These are phyloP conservation scores for Penicillium sclerotiorum DNA, from an alignment of 2,329 filamentous ascomycete species.

Conservation along the genomic window DNA sequence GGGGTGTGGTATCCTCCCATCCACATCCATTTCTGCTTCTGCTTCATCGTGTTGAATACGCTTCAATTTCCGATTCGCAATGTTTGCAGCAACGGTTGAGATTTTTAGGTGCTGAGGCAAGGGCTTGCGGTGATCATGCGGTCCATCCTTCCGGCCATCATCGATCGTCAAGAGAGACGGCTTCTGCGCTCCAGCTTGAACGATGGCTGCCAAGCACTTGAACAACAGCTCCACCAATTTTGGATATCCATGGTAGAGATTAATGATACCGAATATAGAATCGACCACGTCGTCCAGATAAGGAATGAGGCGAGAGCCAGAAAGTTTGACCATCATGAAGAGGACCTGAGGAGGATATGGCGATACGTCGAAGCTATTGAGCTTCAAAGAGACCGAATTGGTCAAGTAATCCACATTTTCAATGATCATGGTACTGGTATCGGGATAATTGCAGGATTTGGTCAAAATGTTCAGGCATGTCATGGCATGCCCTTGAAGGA, in stretches of 20 bases:
- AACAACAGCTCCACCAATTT: conserved; percentile 84
- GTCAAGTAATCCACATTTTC: conserved; percentile 96
- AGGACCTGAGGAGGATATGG: conserved; percentile 89
- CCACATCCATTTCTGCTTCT: conserved; percentile 26
- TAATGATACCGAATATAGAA: conserved; percentile 89
- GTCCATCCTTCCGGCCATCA: conserved; percentile 26
- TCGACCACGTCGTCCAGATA: conserved; percentile 90
- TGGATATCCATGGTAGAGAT: conserved; percentile 92
- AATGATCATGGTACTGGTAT: conserved; percentile 77
- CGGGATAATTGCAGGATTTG: conserved; percentile 70
- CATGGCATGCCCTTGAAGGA: conserved; percentile 79
- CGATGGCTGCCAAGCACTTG: conserved; percentile 76
- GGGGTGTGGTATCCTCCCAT: conserved; percentile 31
- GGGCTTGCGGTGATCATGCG: conserved; percentile 32
- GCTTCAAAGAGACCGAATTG: conserved; percentile 83
- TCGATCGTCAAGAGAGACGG: conserved; percentile 52
- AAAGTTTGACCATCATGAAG: conserved; percentile 89
- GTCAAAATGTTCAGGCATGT: conserved; percentile 81
- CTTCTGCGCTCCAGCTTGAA: conserved; percentile 73
- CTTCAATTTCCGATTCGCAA: conserved; percentile 38
- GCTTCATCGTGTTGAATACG: conserved; percentile 24
- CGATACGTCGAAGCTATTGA: conserved; percentile 90
- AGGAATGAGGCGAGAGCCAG: conserved; percentile 77
- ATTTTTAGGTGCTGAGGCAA: conserved; percentile 35
- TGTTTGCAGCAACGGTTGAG: conserved; percentile 35